Base-by-base conservation (phyloP, 148 eudicot species). In the Chenopodium quinoa region DNA sequence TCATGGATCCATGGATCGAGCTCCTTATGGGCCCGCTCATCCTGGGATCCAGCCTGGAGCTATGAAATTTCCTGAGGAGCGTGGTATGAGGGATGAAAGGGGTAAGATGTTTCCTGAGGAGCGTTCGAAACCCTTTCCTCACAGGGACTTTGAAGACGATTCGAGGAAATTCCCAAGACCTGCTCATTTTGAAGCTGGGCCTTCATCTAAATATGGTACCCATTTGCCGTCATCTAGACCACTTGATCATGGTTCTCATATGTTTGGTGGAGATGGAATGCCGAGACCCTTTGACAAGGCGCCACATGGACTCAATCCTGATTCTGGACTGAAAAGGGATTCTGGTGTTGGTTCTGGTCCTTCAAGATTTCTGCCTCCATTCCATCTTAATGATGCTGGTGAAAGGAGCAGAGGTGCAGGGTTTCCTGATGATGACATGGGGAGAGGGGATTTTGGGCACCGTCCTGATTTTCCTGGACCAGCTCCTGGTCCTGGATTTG, bases 401-500 rank as follows among this genome's bases (percentile, higher is more conserved):
- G 88, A 84, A 64, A 86, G 87, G 78, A 58, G 34, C 29, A 83
- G 54, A 54, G 84, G 82, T 29, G 60, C 48, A 78, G 90, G 89
- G 75, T 86, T 80, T 65, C 84, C 82, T 83, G 91, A 88, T 84
- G 90, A 79, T 76, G 66, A 65, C 63, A 32, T 82, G 48, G 83
- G 90, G 47, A 89, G 89, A 86, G 80, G 79, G 52, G 88, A 86
- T 73, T 78, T 82, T 72, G 85, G 76, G 12, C 76, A 48, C 17
- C 91, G 77, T 75, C 87, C 85, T 37, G 93, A 88, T 84, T 85
- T 90, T 78, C 82, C 82, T 73, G 86, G 88, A 65, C 86, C 87
- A 9, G 84, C 77, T 25, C 84, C 85, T 85, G 93, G 88, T 34
- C 86, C 89, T 89, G 94, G 86, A 71, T 91, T 90, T 86, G 93